Base-by-base conservation (phyloP, 2,329 filamentous ascomycete species). In the Scolecobasidium constrictum region DNA sequence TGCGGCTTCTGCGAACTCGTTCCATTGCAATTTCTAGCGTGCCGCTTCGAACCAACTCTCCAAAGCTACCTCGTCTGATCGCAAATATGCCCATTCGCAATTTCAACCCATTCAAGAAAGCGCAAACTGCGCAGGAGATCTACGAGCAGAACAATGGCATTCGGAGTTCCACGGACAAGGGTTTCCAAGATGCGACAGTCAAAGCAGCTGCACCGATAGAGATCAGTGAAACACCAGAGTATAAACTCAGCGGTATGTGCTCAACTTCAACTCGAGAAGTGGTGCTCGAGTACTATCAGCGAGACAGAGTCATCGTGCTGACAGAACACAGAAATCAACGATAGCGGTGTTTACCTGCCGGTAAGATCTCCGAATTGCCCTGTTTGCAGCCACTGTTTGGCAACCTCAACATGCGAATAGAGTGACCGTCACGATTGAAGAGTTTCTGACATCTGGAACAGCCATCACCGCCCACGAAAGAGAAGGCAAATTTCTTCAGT, bases 281-380 rank as follows among this genome's bases (percentile, higher is more conserved):
- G n/a, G n/a, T n/a, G n/a, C n/a, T n/a, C n/a, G n/a, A n/a, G n/a
- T n/a, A n/a, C n/a, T n/a, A n/a, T n/a, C n/a, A n/a, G n/a, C n/a
- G n/a, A n/a, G n/a, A n/a, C n/a, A n/a, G n/a, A n/a, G n/a, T n/a
- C n/a, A n/a, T n/a, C n/a, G n/a, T n/a, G n/a, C n/a, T n/a, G n/a
- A n/a, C n/a, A n/a, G n/a, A n/a, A 11, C 36, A 52, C 60, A 95
- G 90, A 95, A 50, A 92, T 96, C 61, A 93, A 94, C 59, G 88
- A 94, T 64, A 93, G 84, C 61, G 90, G 90, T 51, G 83, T 94
- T 48, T 96, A 94, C 66, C 76, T 96, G 52, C 90, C 90, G 53
- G 86, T 92, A 78, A 64, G 77, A 54, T 19, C 28, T 13, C 22
- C 34, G 23, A 15, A 4, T 12, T 17, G 19, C 40, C 35, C n/a